Percentiles rank a stretch among this genome's conserved stretches.
These are phyloP conservation scores for Aspergillus sclerotioniger DNA, from an alignment of 495 filamentous ascomycete genomes.

Conservation along the genomic window DNA sequence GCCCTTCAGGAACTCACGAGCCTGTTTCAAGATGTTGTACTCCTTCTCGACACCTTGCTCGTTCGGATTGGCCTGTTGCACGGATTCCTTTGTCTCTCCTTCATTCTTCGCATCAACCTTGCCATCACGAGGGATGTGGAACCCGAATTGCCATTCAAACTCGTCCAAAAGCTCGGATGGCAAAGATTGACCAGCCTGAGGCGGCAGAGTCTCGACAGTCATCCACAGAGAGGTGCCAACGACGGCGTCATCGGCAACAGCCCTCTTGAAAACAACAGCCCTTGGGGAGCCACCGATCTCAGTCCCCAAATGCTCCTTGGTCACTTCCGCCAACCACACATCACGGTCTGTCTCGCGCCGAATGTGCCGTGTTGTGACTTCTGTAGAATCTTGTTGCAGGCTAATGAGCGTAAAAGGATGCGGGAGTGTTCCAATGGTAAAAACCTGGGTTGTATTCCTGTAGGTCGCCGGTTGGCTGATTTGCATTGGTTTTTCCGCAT, in stretches of 20 bases:
- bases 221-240: slow-evolving; percentile 71
- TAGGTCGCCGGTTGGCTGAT: slow-evolving; percentile 59
- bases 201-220: slow-evolving; percentile 63
- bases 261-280: slow-evolving; percentile 75
- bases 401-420: slow-evolving; percentile 82
- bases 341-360: slow-evolving; percentile 76
- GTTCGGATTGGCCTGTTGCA: slow-evolving; percentile 41
- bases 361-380: slow-evolving; percentile 64
- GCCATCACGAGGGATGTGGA: slow-evolving; percentile 62
- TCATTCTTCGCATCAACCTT: slow-evolving; percentile 53
- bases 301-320: slow-evolving; percentile 62
- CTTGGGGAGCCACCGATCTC: slow-evolving; percentile 60
- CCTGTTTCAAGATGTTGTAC: slow-evolving; percentile 59
- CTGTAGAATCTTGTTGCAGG: slow-evolving; percentile 52
- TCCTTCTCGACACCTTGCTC: slow-evolving; percentile 53
- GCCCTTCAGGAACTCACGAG: slow-evolving; percentile 50
- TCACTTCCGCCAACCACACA: slow-evolving; percentile 71
- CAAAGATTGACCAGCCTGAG: slow-evolving; percentile 40
- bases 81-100: slow-evolving; percentile 42
- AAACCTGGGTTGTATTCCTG: slow-evolving; percentile 60
- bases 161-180: slow-evolving; percentile 52
- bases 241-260: slow-evolving; percentile 64
- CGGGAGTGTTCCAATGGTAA: slow-evolving; percentile 82
- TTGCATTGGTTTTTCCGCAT: slow-evolving; percentile 48
- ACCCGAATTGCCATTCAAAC: slow-evolving; percentile 87